Base-by-base conservation (phyloP, 495 filamentous ascomycete genomes). In the Terfezia boudieri region DNA sequence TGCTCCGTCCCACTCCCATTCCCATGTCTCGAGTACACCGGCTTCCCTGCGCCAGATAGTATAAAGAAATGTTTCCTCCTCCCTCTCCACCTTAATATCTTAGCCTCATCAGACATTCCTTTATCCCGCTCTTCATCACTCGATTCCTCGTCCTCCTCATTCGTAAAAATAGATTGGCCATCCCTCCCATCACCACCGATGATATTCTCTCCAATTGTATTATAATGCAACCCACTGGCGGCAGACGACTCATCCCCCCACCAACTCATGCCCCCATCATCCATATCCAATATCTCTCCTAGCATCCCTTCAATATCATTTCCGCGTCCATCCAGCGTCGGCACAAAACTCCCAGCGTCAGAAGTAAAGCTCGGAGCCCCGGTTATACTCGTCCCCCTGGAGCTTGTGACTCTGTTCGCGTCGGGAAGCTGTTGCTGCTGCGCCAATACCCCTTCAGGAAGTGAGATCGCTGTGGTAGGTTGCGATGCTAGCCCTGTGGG, bases 51-150 rank as follows among this genome's bases (percentile, higher is more conserved):
- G 10, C 85, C 86, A 2, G 92, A 95, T 0, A 99, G 71, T 61
- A 99, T 93, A 60, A 99, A 72, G 64, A 90, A 99, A 67, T 99
- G 90, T 65, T 99, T 99, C 57, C 85, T 72, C 65, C 94, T 92
- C 20, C 66, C 58, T 55, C 63, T 55, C 58, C 64, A 66, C 32
- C 58, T 55, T 9, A 50, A 54, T 48, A 63, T 51, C 58, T 63
- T 50, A 26, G 36, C 54, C 57, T 56, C 53, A 52, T 35, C 43
- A 46, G 32, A 37, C 56, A 61, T 48, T 57, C 71, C 68, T 16
- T 73, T 75, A 54, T 79, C 71, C 46, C 70, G 71, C 49, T 75
- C 70, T 14, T 80, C 69, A 14, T 80, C 79, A 4, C 79, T 80
- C 43, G 93, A 73, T 23, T 83, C 72, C 51, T 87, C 81, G 59